Conservation (phyloP, 108 stramenopile genomes). For the Aurantiochytrium sp. region DNA sequence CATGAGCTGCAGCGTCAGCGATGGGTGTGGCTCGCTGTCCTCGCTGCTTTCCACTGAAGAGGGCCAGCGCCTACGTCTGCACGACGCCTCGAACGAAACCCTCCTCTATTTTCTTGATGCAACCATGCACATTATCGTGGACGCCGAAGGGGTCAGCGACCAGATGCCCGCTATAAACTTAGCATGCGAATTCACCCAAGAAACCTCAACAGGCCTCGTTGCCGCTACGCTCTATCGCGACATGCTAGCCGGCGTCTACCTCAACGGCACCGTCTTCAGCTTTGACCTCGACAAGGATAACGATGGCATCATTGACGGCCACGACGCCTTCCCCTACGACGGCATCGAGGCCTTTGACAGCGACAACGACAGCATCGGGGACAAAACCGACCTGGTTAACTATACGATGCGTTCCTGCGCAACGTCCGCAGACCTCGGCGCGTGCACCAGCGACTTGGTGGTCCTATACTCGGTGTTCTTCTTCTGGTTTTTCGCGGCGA, state of each 20-base stretch:
- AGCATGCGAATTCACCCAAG: too few species aligned
- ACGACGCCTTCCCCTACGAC: slow-evolving; percentile 1
- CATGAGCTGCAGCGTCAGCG: background rate
- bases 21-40: background rate
- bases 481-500: background rate
- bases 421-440: background rate
- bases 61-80: background rate
- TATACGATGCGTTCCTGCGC: background rate
- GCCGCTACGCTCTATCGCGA: background rate
- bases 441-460: background rate
- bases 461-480: background rate
- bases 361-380: background rate
- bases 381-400: background rate
- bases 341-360: background rate
- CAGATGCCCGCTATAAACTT: too few species aligned
- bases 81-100: background rate
- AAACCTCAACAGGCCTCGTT: background rate
- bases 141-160: background rate
- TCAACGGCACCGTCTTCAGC: background rate
- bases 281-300: slow-evolving; percentile 18
- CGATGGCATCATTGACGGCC: background rate
- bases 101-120: background rate
- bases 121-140: background rate
- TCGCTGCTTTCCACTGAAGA: background rate
- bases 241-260: background rate